phyloP scores from a whole-genome alignment of 2,329 filamentous ascomycete genomes.

The Aspergillus intermedius region DNA sequence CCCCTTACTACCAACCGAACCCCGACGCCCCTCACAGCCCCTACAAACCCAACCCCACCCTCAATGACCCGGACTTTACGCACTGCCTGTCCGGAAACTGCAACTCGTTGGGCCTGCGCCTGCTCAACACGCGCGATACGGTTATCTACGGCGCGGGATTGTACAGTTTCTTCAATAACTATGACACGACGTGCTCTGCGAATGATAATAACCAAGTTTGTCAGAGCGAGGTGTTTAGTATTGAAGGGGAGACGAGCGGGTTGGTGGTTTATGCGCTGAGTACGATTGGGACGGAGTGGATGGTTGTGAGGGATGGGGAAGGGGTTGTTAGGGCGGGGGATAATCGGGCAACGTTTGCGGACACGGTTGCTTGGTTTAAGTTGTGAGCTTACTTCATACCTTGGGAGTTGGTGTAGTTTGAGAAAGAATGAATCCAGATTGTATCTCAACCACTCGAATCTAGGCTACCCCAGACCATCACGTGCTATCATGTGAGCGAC shows the following conservation, averaged over 20 bases:
- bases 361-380: conserved; percentile 39
- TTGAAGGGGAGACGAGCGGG: conserved; percentile 34
- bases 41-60: conserved; percentile 21
- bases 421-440: no score
- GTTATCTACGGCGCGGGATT: conserved; percentile 47
- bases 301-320: conserved; percentile 41
- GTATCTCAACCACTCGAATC: no score
- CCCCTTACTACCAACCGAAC: conserved; percentile 36
- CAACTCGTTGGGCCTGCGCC: conserved; percentile 44
- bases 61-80: conserved; percentile 33
- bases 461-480: no score
- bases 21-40: conserved; percentile 28
- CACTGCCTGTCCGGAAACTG: conserved; percentile 27
- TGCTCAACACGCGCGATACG: conserved; percentile 40
- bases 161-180: conserved; percentile 52
- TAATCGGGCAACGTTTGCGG: conserved; percentile 42
- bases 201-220: conserved; percentile 37
- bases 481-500: no score
- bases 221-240: conserved; percentile 44
- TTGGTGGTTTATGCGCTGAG: conserved; percentile 43
- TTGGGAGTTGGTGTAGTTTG: no score
- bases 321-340: conserved; percentile 40
- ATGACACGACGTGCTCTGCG: conserved; percentile 40
- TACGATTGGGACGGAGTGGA: conserved; percentile 41
- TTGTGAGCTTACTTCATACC: conserved; percentile 3